phyloP scores from a whole-genome alignment of 176 grass and related monocot genomes.

The Eleusine indica region DNA sequence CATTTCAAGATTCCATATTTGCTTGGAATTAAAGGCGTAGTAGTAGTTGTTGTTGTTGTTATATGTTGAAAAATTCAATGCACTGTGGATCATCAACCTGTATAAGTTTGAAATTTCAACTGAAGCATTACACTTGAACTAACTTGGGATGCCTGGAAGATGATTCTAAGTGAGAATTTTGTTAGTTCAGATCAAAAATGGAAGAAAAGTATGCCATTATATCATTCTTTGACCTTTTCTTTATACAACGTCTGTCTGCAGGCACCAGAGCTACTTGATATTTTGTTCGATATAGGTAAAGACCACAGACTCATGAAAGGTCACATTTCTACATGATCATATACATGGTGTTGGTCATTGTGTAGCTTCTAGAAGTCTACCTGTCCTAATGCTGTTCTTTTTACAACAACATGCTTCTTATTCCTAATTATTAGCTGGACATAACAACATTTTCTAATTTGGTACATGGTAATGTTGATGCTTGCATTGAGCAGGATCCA shows the following conservation, averaged over 20 bases:
- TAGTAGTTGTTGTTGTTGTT: background rate
- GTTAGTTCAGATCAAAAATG: constrained; percentile 30
- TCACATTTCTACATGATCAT: constrained; percentile 6
- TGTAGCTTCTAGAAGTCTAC: background rate
- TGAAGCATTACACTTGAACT: background rate
- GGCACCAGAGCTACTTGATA: constrained; percentile 78
- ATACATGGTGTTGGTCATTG: background rate
- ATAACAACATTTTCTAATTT: background rate
- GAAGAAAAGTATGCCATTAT: background rate
- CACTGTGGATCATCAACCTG: background rate
- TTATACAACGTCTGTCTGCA: constrained; percentile 53
- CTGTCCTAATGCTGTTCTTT: background rate
- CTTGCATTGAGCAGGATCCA: constrained; percentile 63
- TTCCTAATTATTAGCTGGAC: background rate
- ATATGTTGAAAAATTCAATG: constrained; percentile 1
- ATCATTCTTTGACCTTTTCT: constrained; percentile 12
- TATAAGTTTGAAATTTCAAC: constrained; percentile 10
- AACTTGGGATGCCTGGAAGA: background rate
- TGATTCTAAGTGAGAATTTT: background rate
- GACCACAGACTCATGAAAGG: constrained; percentile 4
- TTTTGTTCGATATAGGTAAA: constrained; percentile 90
- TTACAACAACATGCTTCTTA: constrained; percentile 3
- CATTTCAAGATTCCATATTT: background rate
- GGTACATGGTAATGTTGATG: constrained; percentile 21
- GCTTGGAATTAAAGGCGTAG: background rate